Evolutionary conservation across 441 rosid species (phyloP).

Genomic region (Eutrema salsugineum): DNA sequence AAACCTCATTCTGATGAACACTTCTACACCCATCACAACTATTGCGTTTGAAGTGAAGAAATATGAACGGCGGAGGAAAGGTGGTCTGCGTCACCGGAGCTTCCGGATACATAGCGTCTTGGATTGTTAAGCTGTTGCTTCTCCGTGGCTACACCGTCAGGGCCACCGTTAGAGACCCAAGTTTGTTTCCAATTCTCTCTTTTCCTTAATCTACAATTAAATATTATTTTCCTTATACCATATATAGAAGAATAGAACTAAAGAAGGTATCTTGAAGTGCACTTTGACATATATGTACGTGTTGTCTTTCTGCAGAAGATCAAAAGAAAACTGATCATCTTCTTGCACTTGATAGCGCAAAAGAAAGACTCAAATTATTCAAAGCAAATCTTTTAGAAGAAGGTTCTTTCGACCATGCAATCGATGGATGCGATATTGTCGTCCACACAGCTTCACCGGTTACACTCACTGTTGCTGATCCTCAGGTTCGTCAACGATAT

Average conservation of each 20-base stretch:
- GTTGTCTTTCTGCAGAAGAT: conserved; percentile 29
- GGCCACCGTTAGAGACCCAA: conserved; percentile 61
- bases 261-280: neutral
- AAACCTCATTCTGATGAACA: neutral
- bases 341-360: conserved; percentile 43
- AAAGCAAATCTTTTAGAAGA: conserved; percentile 45
- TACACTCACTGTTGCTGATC: conserved; percentile 33
- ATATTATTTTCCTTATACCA: neutral
- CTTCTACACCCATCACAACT: neutral
- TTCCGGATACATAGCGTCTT: conserved; percentile 58
- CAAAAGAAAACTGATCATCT: conserved; percentile 39
- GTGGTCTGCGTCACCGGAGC: conserved; percentile 63
- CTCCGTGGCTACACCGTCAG: conserved; percentile 51
- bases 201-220: neutral
- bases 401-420: conserved; percentile 37
- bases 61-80: conserved; percentile 31
- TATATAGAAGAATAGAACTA: neutral
- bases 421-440: conserved; percentile 42
- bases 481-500: conserved; percentile 32
- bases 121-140: conserved; percentile 59
- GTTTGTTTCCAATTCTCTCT: conserved; percentile 24
- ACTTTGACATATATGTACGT: neutral
- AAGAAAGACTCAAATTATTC: conserved; percentile 39
- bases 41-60: neutral
- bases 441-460: conserved; percentile 54